Base-by-base conservation (phyloP, 2,329 filamentous ascomycete genomes). In the Dothidotthia symphoricarpi region DNA sequence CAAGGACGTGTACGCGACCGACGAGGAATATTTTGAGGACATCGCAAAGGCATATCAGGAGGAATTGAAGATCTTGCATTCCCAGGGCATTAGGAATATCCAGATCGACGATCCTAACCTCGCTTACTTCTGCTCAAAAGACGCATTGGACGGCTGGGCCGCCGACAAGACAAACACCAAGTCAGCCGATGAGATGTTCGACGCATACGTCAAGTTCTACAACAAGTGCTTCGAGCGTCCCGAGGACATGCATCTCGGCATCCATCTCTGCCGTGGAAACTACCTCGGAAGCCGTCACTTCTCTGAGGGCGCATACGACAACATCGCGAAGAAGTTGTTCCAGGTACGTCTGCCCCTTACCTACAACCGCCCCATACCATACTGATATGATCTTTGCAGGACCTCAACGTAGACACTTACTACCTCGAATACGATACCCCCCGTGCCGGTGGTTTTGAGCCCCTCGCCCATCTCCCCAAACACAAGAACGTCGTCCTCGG, bases 191-290 rank as follows among this genome's bases (percentile, higher is more conserved):
- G 80, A 83, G 50, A 80, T 88, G 29, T 77, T 90, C 15, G 82
- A 87, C 52, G 78, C 82, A 17, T 90, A 90, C 68, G 85, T 90
- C 63, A 73, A 76, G 45, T 78, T 87, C 49, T 89, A 89, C 74
- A 89, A 89, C 63, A 81, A 85, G 64, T 80, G 75, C 55, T 74
- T 87, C 57, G 70, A 63, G 53, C 69, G 80, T 0, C 83, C 85
- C 0, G 63, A 72, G 2, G 85, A 89, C 59, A 78, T 89, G 73
- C 85, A 88, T 65, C 76, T 86, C 3, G 86, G 86, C 30, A 82
- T 90, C 12, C 86, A 90, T 60, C 72, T 89, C 34, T 89, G 86
- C 74, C 59, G 71, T 36, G 70, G 71, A 10, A 74, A 74, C 53
- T 74, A 72, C 40, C 63, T 73, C 19, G 69, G 69, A 37, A 69